These are phyloP conservation scores for Quercus rubra DNA, from an alignment of 306 rosid species.

Conservation along the genomic window DNA sequence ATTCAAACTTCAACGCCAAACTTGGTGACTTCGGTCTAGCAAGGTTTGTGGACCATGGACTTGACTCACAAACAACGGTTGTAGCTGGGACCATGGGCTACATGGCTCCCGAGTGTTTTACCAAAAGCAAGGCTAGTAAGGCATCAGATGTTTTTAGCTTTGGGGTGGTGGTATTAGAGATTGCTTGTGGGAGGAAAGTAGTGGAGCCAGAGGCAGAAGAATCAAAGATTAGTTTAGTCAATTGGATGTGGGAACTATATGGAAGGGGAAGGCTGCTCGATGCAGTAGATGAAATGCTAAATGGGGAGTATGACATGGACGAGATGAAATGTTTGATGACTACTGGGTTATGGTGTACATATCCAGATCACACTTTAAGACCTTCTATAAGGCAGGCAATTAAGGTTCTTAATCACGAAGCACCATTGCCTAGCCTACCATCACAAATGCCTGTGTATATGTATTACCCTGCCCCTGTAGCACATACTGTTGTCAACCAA, in stretches of 20 bases:
- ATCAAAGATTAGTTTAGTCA: conserved; percentile 8
- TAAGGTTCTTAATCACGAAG: conserved; percentile 22
- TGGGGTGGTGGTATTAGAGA: conserved; percentile 35
- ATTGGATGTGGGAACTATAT: conserved; percentile 34
- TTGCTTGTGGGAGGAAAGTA: background rate
- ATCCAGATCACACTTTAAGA: conserved; percentile 21
- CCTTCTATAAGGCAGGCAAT: conserved; percentile 34
- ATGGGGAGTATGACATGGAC: conserved; percentile 8
- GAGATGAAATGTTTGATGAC: conserved; percentile 26
- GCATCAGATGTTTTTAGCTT: conserved; percentile 31
- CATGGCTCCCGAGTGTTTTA: conserved; percentile 4
- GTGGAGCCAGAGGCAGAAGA: conserved; percentile 15
- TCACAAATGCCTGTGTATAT: conserved; percentile 1
- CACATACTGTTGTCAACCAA: too few species aligned
- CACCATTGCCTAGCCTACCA: conserved; percentile 22
- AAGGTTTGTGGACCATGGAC: too few species aligned
- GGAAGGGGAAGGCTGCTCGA: conserved; percentile 2
- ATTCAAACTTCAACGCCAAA: too few species aligned
- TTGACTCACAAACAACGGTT: too few species aligned
- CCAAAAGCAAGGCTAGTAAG: conserved; percentile 22
- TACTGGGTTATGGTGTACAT: conserved; percentile 37
- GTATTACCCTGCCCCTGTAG: background rate
- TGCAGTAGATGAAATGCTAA: conserved; percentile 19
- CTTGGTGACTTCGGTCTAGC: too few species aligned
- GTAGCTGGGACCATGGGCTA: too few species aligned